Conservation (phyloP, 2,329 filamentous ascomycete genomes). For the Aspergillus novoparasiticus region DNA sequence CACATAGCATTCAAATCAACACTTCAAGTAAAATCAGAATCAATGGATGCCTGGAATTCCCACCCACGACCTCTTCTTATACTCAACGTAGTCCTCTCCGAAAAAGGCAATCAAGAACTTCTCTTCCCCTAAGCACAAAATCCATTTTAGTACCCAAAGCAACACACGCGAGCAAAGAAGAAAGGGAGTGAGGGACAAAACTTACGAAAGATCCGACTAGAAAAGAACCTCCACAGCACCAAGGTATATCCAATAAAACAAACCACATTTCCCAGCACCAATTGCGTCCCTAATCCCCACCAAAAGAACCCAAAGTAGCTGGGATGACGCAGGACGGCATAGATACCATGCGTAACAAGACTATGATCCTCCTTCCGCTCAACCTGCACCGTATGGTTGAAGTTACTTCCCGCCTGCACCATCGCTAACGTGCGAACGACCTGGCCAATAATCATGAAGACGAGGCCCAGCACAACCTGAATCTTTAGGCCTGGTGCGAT, state of each 20-base stretch:
- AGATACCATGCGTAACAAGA: constrained; percentile 83
- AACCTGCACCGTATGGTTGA: constrained; percentile 83
- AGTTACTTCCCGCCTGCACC: constrained; percentile 83
- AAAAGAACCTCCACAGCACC: constrained; percentile 87
- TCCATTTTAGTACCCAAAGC: constrained; percentile 13
- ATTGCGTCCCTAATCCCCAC: constrained; percentile 94
- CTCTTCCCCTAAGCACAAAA: constrained; percentile 67
- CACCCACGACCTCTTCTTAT: constrained; percentile 70
- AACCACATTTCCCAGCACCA: constrained; percentile 81
- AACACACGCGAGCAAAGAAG: not conserved
- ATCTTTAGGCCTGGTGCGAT: constrained; percentile 34
- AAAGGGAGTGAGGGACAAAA: not conserved
- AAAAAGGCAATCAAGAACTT: constrained; percentile 78
- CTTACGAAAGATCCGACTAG: constrained; percentile 66
- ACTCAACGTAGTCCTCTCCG: constrained; percentile 75
- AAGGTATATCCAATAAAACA: constrained; percentile 73
- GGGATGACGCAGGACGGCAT: constrained; percentile 76
- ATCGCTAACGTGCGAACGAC: constrained; percentile 78
- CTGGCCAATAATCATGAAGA: constrained; percentile 71
- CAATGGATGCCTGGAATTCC: constrained; percentile 75
- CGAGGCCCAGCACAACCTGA: constrained; percentile 59
- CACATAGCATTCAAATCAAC: not conserved
- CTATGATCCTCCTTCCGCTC: constrained; percentile 69
- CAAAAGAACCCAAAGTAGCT: constrained; percentile 98
- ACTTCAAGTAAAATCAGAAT: constrained; percentile 10